Conservation (phyloP, 345 rosid genomes). For the Fremontodendron californicum region DNA sequence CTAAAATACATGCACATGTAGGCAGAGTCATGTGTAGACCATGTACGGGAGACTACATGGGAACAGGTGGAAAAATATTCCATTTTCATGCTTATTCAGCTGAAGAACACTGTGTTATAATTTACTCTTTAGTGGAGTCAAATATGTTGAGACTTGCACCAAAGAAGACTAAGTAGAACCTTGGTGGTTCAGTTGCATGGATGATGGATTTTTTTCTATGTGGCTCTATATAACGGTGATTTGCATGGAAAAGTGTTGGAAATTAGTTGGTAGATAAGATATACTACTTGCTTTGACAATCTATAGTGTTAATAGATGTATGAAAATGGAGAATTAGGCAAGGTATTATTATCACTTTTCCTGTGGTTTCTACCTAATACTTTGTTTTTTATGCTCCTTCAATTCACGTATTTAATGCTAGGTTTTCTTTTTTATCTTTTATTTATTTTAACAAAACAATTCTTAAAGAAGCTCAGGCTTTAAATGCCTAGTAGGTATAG, state of each 20-base stretch:
- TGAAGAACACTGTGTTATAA: not conserved
- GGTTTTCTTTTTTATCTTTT: not conserved
- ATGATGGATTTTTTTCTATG: not conserved
- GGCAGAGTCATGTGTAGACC: not conserved
- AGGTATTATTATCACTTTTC: not conserved
- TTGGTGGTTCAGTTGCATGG: not conserved
- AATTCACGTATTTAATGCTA: not conserved
- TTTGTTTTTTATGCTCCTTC: not conserved
- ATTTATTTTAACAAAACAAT: not conserved
- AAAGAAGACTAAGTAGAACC: not conserved
- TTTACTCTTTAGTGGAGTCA: not conserved
- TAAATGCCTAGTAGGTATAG: not conserved
- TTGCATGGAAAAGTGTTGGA: not conserved
- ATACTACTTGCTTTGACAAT: not conserved
- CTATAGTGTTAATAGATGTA: not conserved
- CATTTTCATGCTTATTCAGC: not conserved
- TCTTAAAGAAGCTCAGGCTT: not conserved
- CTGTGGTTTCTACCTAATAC: not conserved
- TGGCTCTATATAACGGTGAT: not conserved
- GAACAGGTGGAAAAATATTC: not conserved
- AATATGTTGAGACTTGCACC: slow-evolving; percentile 7
- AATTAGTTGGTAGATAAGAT: not conserved
- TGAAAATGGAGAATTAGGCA: not conserved
- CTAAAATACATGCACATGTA: not conserved
- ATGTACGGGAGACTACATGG: not conserved